Base-by-base conservation (phyloP, 2,329 filamentous ascomycete species). In the Alternaria novae-zelandiae region DNA sequence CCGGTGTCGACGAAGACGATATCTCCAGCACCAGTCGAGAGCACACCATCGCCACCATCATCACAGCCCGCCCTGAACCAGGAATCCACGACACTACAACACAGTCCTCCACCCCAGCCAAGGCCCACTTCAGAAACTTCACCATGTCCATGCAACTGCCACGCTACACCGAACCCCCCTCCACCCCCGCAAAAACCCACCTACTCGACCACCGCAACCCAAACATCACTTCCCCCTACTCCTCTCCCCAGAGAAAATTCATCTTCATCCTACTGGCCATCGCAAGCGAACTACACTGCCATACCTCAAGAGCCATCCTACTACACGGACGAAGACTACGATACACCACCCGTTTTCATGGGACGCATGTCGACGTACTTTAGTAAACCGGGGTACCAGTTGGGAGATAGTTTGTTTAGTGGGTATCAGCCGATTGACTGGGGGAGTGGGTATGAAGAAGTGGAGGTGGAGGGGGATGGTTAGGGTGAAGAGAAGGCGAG, bases 291-390 rank as follows among this genome's bases (percentile, higher is more conserved):
- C 26, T 66, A 63, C 43, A 54, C 57, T 28, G 65, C 68, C 2
- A 68, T 69, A 15, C 56, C 58, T 3, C 57, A 61, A 20, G 70
- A 72, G 15, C 28, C 30, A 1, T 28, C 51, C 21, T 59, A 54
- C 11, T 45, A 63, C 13, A 17, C 15, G 1, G 56, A 59, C 21
- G 20, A 46, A 25, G 55, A 63, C 9, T 59, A 70, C 12, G 54
- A 66, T 2, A 71, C 70, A 1, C 72, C 73, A 3, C 74, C 74
- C 0, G 66, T 78, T 1, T 59, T 68, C 23, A 78, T 79, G 73
- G 75, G 78, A 0, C 61, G 73, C 17, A 76, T 76, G 75, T 64
- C 76, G 30, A 72, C 71, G 20, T 79, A 74, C 45, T 79, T 78
- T 57, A 73, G 64, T 12, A 75, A 73, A 21, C 76, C 75, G 0